These are phyloP conservation scores for Fusarium tricinctum DNA, from an alignment of 2,329 filamentous ascomycete genomes.

Conservation along the genomic window DNA sequence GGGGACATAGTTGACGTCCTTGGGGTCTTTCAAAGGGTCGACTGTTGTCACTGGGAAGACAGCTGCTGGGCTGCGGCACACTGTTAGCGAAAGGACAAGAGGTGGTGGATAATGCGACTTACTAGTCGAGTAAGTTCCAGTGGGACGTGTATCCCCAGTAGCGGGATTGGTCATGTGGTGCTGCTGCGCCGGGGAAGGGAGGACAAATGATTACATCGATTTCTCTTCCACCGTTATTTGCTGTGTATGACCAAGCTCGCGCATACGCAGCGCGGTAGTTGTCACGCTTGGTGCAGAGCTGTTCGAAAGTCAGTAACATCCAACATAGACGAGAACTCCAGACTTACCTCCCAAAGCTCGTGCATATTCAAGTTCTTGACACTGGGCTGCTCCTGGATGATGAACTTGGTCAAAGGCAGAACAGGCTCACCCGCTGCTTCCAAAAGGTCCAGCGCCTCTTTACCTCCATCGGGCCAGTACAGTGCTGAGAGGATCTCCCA, in stretches of 20 bases:
- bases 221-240: slow-evolving; percentile 42
- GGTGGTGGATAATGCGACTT: not conserved
- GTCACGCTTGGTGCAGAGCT: slow-evolving; percentile 57
- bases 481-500: slow-evolving; percentile 61
- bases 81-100: not conserved
- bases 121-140: slow-evolving; percentile 78
- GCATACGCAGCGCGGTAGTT: slow-evolving; percentile 57
- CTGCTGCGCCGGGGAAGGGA: slow-evolving; percentile 65
- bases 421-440: slow-evolving; percentile 69
- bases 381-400: slow-evolving; percentile 67
- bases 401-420: slow-evolving; percentile 70
- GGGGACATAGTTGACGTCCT: slow-evolving; percentile 45
- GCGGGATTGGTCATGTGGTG: slow-evolving; percentile 58
- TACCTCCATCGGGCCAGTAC: slow-evolving; percentile 73
- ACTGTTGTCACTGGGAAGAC: slow-evolving; percentile 68
- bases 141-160: slow-evolving; percentile 76
- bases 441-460: slow-evolving; percentile 65
- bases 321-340: fast-evolving
- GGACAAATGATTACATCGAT: slow-evolving; percentile 76
- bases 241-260: slow-evolving; percentile 56
- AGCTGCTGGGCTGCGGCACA: slow-evolving; percentile 59
- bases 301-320: fast-evolving
- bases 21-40: slow-evolving; percentile 46
- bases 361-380: slow-evolving; percentile 57
- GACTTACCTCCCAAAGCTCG: slow-evolving; percentile 57